Base-by-base conservation (phyloP, 345 rosid genomes). In the Murraya koenigii region DNA sequence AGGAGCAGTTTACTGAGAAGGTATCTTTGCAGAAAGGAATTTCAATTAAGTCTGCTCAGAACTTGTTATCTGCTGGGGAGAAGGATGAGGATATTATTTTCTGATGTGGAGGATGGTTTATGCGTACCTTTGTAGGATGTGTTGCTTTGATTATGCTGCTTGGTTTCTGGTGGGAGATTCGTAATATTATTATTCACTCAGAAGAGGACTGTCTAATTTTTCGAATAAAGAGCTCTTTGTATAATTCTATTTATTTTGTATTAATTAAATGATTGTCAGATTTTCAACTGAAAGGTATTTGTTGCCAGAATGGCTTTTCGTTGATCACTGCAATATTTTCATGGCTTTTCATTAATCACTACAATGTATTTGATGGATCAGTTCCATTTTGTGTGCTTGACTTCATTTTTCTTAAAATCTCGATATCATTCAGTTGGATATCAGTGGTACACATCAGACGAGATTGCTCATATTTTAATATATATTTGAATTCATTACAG, bases 51-150 rank as follows among this genome's bases (percentile, higher is more conserved):
- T 81, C 94, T 36, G 93, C 94, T 61, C 93, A 87, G 70, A 87
- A 88, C 79, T 47, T 92, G 75, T 85, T 95, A 63, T 85, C 84
- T 74, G 89, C 86, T 13, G 83, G 59, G 66, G 84, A 93, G 83
- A 93, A 85, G 85, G 98, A 93, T 66, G 84, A 89, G 78, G 98
- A 95, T 78, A 89, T 93, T 66, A 90, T 93, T 69, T 95, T 91
- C 89, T 95, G 82, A 90, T 82, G 75, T 26, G 65, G 69, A 35
- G 44, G 44, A 35, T 65, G 25, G 13, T 35, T 76, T 19, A 14
- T 14, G 25, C 58, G 20, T 15, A 78, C 36, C 66, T 75, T 36
- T 69, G 25, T 78, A 75, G 77, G 75, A 55, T 77, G 69, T 82
- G 73, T 66, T 65, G 72, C 39, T 78, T 78, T 64, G 62, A 8